Evolutionary conservation across 1,284 basidiomycete species (phyloP), one percentile per base, ranked within the genome.

Genomic region (Chondrostereum purpureum): DNA sequence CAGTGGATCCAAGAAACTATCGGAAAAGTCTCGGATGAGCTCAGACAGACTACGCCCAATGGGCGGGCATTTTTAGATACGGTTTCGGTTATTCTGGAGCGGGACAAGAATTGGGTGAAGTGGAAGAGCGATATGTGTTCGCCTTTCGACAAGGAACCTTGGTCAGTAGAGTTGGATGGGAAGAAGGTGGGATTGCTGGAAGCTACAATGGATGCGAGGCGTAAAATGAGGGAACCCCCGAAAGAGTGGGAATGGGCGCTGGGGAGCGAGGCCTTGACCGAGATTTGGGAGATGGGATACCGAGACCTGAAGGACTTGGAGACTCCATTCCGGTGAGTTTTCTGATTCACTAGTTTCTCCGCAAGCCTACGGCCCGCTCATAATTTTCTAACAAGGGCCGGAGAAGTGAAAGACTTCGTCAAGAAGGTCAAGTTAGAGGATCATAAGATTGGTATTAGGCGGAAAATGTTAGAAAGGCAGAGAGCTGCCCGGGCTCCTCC

Each of bases 61-160:
- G 88, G 88, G 2, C 74, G 83, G 14, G 69, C 71, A 17, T 89
- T 91, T 58, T 73, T 82, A 4, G 85, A 88, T 19, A 86, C 85
- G 0, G 79, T 86, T 24, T 66, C 60, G 38, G 69, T 73, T 5
- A 81, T 91, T 16, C 67, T 92, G 5, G 82, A 88, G 52, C 73
- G 88, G 38, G 89, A 92, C 62, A 80, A 79, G 60, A 90, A 89
- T 55, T 92, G 89, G 89, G 78, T 91, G 5, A 77, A 74, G 52
- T 90, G 88, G 87, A 90, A 90, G 66, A 86, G 84, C 53, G 81
- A 86, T 19, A 56, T 85, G 3, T 90, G 87, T 55, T 67, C 76
- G 20, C 73, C 82, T 5, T 90, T 90, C 58, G 88, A 90, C 56
- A 81, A 78, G 53, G 78, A 77, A 41, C 72, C 82, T 8, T 79